Percentiles rank a stretch among this genome's conserved stretches.
Evolutionary conservation across 371 early-diverging fungal species (phyloP).

Genomic region (Sporodiniella umbellata): DNA sequence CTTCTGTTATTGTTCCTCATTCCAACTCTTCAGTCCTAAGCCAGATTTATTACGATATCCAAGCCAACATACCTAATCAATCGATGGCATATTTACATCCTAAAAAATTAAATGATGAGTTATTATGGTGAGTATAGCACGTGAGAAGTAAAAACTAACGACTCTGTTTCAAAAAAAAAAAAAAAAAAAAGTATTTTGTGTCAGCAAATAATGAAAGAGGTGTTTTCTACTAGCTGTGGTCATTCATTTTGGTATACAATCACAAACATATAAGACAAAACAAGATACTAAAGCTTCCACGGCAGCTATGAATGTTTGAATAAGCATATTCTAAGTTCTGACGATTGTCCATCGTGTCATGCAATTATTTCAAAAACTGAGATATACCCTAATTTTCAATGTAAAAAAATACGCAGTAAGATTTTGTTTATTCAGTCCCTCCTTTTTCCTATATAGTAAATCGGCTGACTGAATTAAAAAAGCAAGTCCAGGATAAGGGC

Average conservation of each 20-base stretch:
- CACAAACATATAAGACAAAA: not conserved
- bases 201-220: constrained; percentile 66
- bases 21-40: not conserved
- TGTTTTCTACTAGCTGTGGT: constrained; percentile 79
- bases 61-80: not conserved
- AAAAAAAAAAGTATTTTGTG: constrained; percentile 71
- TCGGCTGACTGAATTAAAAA: constrained; percentile 21
- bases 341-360: constrained; percentile 75
- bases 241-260: constrained; percentile 78
- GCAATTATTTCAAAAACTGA: constrained; percentile 51
- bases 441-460: constrained; percentile 17
- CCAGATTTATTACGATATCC: not conserved
- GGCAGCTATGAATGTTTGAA: constrained; percentile 70
- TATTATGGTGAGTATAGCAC: constrained; percentile 5
- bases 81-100: not conserved
- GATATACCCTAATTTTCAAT: constrained; percentile 79
- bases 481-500: not conserved
- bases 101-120: constrained; percentile 9
- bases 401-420: constrained; percentile 33
- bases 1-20: not conserved
- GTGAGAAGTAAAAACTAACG: not conserved
- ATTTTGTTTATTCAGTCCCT: not conserved
- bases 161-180: no score
- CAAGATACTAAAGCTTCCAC: not conserved
- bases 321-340: constrained; percentile 54